Conservation (phyloP, 2,329 filamentous ascomycete species). For the Fusarium cyanostomum region DNA sequence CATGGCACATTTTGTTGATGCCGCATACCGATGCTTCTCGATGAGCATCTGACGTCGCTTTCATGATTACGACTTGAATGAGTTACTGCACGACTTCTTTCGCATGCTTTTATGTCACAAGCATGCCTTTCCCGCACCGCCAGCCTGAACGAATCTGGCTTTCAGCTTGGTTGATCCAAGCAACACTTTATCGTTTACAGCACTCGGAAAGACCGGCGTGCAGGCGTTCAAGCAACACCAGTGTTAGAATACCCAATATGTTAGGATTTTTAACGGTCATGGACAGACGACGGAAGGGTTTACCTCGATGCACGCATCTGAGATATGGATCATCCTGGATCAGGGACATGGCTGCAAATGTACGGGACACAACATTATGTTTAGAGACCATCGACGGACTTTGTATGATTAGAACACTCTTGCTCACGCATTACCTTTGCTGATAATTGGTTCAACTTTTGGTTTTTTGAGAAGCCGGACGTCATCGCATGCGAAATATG, state of each 20-base stretch:
- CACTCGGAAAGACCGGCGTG: slow-evolving; percentile 1
- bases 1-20: not conserved
- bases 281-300: slow-evolving; percentile 22
- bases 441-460: not conserved
- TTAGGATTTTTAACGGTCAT: slow-evolving; percentile 40
- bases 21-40: slow-evolving; percentile 12
- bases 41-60: slow-evolving; percentile 46
- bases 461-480: not conserved
- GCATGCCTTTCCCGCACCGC: slow-evolving; percentile 6
- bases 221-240: slow-evolving; percentile 27
- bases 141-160: slow-evolving; percentile 1
- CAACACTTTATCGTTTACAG: slow-evolving; percentile 18
- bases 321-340: slow-evolving; percentile 19
- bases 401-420: slow-evolving; percentile 29
- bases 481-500: not conserved
- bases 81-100: slow-evolving; percentile 21
- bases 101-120: slow-evolving; percentile 14
- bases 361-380: slow-evolving; percentile 23
- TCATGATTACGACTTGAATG: slow-evolving; percentile 48
- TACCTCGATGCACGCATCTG: slow-evolving; percentile 12
- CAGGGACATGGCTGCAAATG: slow-evolving; percentile 7
- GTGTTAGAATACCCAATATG: slow-evolving; percentile 37
- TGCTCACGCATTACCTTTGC: slow-evolving; percentile 23
- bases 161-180: slow-evolving; percentile 10
- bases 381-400: slow-evolving; percentile 22